Evolutionary conservation across 306 rosid species (phyloP), one percentile per base, ranked within the genome.

Genomic region (Prunus davidiana): DNA sequence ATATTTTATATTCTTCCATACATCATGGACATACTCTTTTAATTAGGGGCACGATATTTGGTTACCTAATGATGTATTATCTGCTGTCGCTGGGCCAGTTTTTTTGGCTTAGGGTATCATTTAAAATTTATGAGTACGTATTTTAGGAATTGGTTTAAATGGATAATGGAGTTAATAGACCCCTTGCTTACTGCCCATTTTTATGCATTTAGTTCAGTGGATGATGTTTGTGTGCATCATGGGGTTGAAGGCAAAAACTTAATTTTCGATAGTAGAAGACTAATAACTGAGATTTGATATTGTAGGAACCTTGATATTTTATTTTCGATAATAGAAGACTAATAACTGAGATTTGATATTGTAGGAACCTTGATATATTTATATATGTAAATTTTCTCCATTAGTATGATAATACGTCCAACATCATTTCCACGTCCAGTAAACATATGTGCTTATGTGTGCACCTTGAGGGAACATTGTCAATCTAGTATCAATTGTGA

Each of bases 1-100:
- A 67, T 64, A 64, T 69, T 75, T 67, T 50, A 66, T 64, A 46
- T 60, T 64, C 30, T 20, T 61, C 4, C 55, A 22, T 45, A 47
- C 30, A 24, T 18, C 56, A 15, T 14, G 24, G 28, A 66, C 45
- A 58, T 14, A 24, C 25, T 27, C 32, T 72, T 45, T 5, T 2
- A 3, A 10, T 58, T 51, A 45, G 38, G 28, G 27, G 32, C 43
- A 7, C 9, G 43, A 38, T 66, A 67, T 45, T 67, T 45, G 72
- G 72, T 67, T 15, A 24, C 46, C 6, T 52, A 16, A 12, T 12
- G 20, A 71, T 71, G 16, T 6, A 19, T 69, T 18, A 24, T 58
- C 28, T 52, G 30, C 62, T 51, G n/a, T 52, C 19, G 12, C 30
- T 12, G 1, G 52, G 75, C 19, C 18, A 55, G 43, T 3, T 14